Percentiles rank a stretch among this genome's conserved stretches.
Evolutionary conservation across 208 protist species (phyloP).

Genomic region (Wallacemonas sp.): DNA sequence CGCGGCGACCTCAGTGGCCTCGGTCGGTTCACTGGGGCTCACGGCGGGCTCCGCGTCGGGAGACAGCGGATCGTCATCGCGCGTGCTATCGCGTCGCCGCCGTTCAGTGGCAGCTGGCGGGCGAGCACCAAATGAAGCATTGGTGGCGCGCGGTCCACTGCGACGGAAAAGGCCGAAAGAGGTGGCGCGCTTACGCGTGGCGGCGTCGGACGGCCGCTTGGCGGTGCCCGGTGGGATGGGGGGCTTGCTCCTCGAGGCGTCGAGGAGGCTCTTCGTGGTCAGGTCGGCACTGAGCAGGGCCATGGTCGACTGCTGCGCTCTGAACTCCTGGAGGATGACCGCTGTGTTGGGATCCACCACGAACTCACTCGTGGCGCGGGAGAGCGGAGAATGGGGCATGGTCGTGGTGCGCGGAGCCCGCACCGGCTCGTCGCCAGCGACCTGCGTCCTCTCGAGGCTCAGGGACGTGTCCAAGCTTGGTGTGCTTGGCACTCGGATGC

Average conservation of each 20-base stretch:
- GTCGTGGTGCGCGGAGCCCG: constrained; percentile 14
- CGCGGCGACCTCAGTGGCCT: no score
- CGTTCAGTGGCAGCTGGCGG: no score
- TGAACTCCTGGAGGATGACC: constrained; percentile 16
- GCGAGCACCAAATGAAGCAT: no score
- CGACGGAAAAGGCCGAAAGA: constrained; percentile 7
- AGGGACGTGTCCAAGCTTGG: no score
- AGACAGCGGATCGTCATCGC: neutral
- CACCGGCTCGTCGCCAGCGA: neutral
- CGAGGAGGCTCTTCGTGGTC: constrained; percentile 1
- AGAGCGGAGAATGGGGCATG: constrained; percentile 12
- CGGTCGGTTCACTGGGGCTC: constrained; percentile 12
- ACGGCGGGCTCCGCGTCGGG: constrained; percentile 1
- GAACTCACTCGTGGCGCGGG: constrained; percentile 3
- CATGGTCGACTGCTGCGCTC: constrained; percentile 29
- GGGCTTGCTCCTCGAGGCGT: constrained; percentile 3
- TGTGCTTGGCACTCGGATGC: constrained; percentile 16
- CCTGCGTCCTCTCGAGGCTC: neutral
- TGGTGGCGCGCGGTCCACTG: neutral
- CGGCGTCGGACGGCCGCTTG: neutral
- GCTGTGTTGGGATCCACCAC: constrained; percentile 13
- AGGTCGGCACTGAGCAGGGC: constrained; percentile 28
- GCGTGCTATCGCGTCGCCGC: neutral
- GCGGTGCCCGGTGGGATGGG: neutral
- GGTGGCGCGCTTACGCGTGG: neutral